Evolutionary conservation across 257 asterid genomes (phyloP), one percentile per base, ranked within the genome.

Genomic region (Fraxinus pennsylvanica): DNA sequence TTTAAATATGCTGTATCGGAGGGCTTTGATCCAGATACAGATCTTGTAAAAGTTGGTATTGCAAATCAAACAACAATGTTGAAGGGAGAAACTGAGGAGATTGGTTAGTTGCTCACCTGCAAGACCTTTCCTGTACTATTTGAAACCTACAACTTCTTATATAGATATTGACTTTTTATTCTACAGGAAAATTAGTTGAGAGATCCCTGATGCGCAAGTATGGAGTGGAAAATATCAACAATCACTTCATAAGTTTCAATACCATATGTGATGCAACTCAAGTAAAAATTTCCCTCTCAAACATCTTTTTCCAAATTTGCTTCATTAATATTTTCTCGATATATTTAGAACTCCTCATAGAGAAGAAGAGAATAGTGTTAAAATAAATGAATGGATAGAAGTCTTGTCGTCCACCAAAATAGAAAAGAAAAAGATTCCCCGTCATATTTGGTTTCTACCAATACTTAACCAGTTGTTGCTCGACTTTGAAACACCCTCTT

Each of bases 181-280:
- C 74, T 85, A 25, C 76, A 85, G 89, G 91, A 72, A 88, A 86
- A 73, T 75, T 88, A 76, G 73, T 77, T 9, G 91, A 86, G 87
- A 86, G 73, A 84, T 84, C 86, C 73, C 79, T 86, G 91, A 88
- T 88, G 90, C 84, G 82, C 65, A 86, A 85, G 82, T 84, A 80
- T 66, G 91, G 91, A 57, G 90, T 88, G 76, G 84, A 86, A 86
- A 88, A 88, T 81, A 32, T 88, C 61, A 88, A 86, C 74, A 61
- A 76, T 69, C 91, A 88, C 85, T 88, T 86, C 81, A 36, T 84
- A 68, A 88, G 91, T 81, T 88, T 88, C 84, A 88, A 88, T 86
- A 88, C 91, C 19, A 88, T 88, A 29, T 88, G 91, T 0, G 91
- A 88, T 82, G 91, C 91, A 2, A 88, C 91, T 72, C 91, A 88